Evolutionary conservation across 2,329 filamentous ascomycete species (phyloP), one percentile per base, ranked within the genome.

Genomic region (Fusarium devonianum): DNA sequence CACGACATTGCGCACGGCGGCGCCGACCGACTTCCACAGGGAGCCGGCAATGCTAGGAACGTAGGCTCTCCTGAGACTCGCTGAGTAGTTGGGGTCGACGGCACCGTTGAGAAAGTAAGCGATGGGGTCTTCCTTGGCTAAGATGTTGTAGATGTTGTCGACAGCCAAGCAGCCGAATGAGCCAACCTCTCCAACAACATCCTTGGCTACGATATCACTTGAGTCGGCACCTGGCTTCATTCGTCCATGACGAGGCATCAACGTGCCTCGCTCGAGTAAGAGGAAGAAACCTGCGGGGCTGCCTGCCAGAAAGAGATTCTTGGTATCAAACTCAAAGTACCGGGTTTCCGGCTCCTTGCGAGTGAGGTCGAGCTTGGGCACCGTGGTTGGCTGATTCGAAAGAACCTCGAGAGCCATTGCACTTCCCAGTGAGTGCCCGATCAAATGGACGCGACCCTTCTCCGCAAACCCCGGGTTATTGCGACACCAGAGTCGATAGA

Each of bases 121-220:
- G 47, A 99, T 95, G 2, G 94, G 82, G 62, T 85, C 83, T 61
- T 85, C 81, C 53, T 78, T 80, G 28, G 83, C 76, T 67, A 97
- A 83, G 56, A 99, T 83, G 65, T 99, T 99, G 78, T 97, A 99
- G 47, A 99, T 82, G 69, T 97, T 99, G 73, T 97, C 91, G 2
- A 97, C 88, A 1, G 93, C 90, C 19, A 97, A 77, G 69, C 94
- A 97, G 13, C 94, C 94, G 69, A 96, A 96, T 5, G 79, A 83
- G 21, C 90, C 92, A 13, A 80, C 80, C 29, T 91, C 83, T n/a
- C 89, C 89, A n/a, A 87, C 88, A 22, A 97, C 82, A 6, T 78
- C 75, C 25, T 71, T 70, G 5, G 79, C 78, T 11, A 79, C 72
- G 14, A 73, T 71, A 58, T 91, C 87, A 13, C 80, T 81, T 1